A percentile compares a stretch with the other conserved stretches of the same genome.
Evolutionary conservation across 805 yeast species (phyloP).

Genomic region (Myxozyma udenii): DNA sequence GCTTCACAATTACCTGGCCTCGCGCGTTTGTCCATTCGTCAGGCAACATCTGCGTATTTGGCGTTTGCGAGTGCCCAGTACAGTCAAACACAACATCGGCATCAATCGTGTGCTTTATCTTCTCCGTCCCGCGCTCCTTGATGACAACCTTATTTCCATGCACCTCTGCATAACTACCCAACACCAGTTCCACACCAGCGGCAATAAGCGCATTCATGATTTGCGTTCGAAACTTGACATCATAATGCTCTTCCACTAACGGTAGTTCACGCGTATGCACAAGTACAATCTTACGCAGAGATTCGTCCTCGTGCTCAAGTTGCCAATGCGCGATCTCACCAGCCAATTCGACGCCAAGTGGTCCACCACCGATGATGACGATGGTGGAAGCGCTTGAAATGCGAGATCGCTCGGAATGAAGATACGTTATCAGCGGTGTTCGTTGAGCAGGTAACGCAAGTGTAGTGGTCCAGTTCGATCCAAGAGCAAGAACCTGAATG

Average conservation of each 20-base stretch:
- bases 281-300: constrained; percentile 37
- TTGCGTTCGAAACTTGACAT: constrained; percentile 7
- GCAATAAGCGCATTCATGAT: constrained; percentile 20
- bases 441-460: constrained; percentile 1
- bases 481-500: constrained; percentile 17
- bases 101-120: neutral
- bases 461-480: constrained; percentile 4
- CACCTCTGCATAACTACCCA: constrained; percentile 6
- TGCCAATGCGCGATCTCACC: constrained; percentile 43
- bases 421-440: constrained; percentile 1
- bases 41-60: constrained; percentile 2
- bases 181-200: constrained; percentile 23
- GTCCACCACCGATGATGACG: constrained; percentile 48
- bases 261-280: constrained; percentile 23
- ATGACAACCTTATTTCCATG: constrained; percentile 3
- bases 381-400: constrained; percentile 41
- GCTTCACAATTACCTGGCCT: constrained; percentile 1
- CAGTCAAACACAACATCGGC: neutral
- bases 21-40: neutral
- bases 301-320: no score
- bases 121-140: neutral
- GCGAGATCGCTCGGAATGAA: constrained; percentile 20
- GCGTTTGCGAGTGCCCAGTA: neutral
- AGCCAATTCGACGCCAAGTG: constrained; percentile 51
- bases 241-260: constrained; percentile 16